These are phyloP conservation scores for Aaosphaeria pasadenensis DNA, from an alignment of 2,329 filamentous ascomycete species.

Conservation along the genomic window DNA sequence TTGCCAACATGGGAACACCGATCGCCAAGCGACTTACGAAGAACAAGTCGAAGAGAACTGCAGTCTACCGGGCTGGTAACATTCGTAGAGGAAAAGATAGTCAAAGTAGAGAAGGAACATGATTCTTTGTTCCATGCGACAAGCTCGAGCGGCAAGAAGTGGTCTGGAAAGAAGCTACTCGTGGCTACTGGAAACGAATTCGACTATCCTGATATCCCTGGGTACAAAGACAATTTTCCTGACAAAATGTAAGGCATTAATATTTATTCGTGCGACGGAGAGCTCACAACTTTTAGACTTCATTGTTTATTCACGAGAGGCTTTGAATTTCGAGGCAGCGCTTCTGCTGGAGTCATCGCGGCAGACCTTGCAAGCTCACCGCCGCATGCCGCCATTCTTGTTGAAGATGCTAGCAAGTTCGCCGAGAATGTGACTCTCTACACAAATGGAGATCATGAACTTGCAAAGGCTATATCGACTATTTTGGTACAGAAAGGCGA, in stretches of 20 bases:
- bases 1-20: constrained; percentile 38
- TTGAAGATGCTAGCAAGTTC: constrained; percentile 45
- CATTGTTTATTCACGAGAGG: constrained; percentile 10
- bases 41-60: constrained; percentile 16
- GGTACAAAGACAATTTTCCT: constrained; percentile 49
- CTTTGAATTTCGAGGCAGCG: constrained; percentile 4
- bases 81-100: constrained; percentile 14
- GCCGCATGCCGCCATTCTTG: constrained; percentile 33
- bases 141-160: constrained; percentile 42
- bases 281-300: constrained; percentile 1
- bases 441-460: constrained; percentile 45
- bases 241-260: constrained; percentile 48
- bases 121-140: constrained; percentile 25
- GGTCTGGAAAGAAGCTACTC: constrained; percentile 50
- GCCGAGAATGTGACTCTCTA: constrained; percentile 49
- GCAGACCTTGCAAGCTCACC: constrained; percentile 7
- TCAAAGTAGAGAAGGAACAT: constrained; percentile 12
- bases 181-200: constrained; percentile 54
- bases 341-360: constrained; percentile 5
- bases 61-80: constrained; percentile 24
- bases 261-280: constrained; percentile 5
- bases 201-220: constrained; percentile 46
- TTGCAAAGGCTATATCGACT: constrained; percentile 18
- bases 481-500: neutral
- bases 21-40: constrained; percentile 31